A percentile compares a stretch with the other conserved stretches of the same genome.
Evolutionary conservation across 768 basidiomycete species (phyloP).

Genomic region (Lentinula edodes): DNA sequence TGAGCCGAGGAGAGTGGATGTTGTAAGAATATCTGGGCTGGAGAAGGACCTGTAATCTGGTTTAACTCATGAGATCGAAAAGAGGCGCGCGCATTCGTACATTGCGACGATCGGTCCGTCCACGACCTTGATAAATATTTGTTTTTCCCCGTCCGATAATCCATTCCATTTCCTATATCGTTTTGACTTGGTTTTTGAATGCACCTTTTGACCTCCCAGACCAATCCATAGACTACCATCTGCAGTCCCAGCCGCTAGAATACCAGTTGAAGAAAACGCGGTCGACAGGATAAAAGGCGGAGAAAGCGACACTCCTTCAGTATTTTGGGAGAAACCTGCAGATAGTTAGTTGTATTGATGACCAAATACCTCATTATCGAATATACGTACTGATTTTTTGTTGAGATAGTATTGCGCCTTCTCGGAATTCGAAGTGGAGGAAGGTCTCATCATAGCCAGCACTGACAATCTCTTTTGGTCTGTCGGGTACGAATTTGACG

Average conservation of each 20-base stretch:
- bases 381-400: slow-evolving; percentile 49
- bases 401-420: slow-evolving; percentile 52
- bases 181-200: slow-evolving; percentile 37
- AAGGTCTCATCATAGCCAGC: slow-evolving; percentile 71
- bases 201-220: slow-evolving; percentile 51
- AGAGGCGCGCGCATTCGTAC: slow-evolving; percentile 32
- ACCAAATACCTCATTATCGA: background rate
- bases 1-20: slow-evolving; percentile 59
- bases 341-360: background rate
- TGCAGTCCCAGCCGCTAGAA: slow-evolving; percentile 67
- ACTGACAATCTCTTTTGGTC: slow-evolving; percentile 68
- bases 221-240: slow-evolving; percentile 73
- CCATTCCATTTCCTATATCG: slow-evolving; percentile 71
- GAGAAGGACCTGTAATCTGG: slow-evolving; percentile 40
- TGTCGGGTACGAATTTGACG: slow-evolving; percentile 65
- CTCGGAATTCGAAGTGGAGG: slow-evolving; percentile 61
- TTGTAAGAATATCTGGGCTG: slow-evolving; percentile 36
- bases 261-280: slow-evolving; percentile 51
- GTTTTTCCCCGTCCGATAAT: slow-evolving; percentile 39
- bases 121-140: slow-evolving; percentile 42
- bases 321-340: slow-evolving; percentile 20
- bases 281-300: slow-evolving; percentile 71
- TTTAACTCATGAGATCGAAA: background rate
- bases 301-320: slow-evolving; percentile 52
- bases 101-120: slow-evolving; percentile 72